Conservation (phyloP, 257 asterid species). For the Solanum virginianum region DNA sequence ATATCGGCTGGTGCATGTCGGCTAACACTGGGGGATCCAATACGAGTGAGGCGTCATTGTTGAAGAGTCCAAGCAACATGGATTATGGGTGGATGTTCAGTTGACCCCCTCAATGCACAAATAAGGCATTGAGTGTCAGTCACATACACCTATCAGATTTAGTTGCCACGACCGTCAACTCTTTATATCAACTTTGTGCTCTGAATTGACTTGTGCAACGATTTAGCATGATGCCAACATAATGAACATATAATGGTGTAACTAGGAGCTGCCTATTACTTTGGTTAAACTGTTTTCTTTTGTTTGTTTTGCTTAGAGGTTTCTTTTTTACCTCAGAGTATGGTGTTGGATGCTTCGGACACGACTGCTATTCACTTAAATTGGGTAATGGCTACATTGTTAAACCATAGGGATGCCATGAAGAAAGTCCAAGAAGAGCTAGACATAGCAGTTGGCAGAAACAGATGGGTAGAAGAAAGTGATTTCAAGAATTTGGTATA, state of each 20-base stretch:
- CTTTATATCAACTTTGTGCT: background rate
- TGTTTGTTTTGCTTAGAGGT: background rate
- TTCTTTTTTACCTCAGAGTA: background rate
- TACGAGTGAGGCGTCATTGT: background rate
- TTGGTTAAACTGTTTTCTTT: background rate
- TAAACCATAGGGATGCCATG: background rate
- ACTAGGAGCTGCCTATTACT: background rate
- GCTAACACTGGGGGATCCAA: background rate
- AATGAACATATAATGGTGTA: background rate
- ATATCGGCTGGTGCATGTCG: fast-evolving
- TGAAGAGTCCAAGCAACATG: background rate
- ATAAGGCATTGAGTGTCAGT: background rate
- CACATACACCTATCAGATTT: background rate
- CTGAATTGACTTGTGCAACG: background rate
- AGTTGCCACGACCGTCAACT: background rate
- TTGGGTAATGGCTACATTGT: background rate
- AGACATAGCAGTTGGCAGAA: background rate
- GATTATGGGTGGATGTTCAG: background rate
- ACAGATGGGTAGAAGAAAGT: conserved; percentile 1
- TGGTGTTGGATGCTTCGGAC: conserved; percentile 1
- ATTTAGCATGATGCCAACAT: background rate
- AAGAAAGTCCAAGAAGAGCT: background rate
- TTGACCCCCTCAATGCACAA: background rate
- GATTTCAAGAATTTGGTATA: background rate
- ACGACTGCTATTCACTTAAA: background rate